phyloP scores from a whole-genome alignment of 768 basidiomycete species.

The Mycena vulgaris region DNA sequence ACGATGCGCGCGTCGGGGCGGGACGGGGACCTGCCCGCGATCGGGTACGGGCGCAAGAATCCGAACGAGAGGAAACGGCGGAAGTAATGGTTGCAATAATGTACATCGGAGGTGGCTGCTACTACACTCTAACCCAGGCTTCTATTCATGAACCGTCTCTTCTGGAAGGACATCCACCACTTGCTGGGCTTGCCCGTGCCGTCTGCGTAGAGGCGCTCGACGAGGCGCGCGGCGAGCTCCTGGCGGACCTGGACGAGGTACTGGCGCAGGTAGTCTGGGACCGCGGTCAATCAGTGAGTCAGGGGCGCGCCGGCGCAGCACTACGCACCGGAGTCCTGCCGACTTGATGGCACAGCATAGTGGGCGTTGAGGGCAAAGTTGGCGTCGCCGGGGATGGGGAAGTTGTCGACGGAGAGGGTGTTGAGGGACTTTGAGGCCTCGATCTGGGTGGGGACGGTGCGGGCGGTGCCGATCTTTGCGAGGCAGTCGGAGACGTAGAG shows the following conservation, averaged over 20 bases:
- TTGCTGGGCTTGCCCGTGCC: constrained; percentile 97
- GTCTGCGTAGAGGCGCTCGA: constrained; percentile 92
- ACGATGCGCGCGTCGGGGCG: constrained; percentile 63
- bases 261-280: constrained; percentile 86
- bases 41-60: constrained; percentile 92
- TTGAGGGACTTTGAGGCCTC: constrained; percentile 92
- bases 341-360: constrained; percentile 84
- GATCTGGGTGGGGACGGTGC: constrained; percentile 79
- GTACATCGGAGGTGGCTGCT: constrained; percentile 35
- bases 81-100: constrained; percentile 54
- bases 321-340: constrained; percentile 88
- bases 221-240: constrained; percentile 89
- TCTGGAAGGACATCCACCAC: constrained; percentile 99
- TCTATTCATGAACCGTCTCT: constrained; percentile 96
- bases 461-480: constrained; percentile 84
- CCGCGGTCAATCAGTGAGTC: constrained; percentile 29
- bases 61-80: constrained; percentile 85
- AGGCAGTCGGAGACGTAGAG: constrained; percentile 98
- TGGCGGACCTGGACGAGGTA: constrained; percentile 95
- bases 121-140: constrained; percentile 73
- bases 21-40: constrained; percentile 82
- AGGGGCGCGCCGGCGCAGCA: not conserved
- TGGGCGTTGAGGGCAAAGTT: constrained; percentile 94
- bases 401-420: constrained; percentile 94
- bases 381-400: constrained; percentile 96